Evolutionary conservation across 129 eudicot species (phyloP).

Genomic region (Flaveria sonorensis): DNA sequence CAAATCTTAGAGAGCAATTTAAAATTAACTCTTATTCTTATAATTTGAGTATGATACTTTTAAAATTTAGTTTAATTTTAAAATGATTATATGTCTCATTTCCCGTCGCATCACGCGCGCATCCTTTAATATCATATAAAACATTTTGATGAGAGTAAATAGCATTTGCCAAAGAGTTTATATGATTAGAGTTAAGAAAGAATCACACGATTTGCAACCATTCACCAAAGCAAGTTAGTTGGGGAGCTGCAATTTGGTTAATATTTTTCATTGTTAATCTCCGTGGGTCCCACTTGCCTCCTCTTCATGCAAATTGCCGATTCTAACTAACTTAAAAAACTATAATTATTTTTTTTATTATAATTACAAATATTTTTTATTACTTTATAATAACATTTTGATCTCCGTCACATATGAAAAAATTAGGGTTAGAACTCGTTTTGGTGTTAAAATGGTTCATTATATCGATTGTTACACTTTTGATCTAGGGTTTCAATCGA

Average conservation of each 20-base stretch:
- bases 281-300: conserved; percentile 36
- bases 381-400: no score
- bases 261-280: conserved; percentile 31
- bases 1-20: no score
- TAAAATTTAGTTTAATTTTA: no score
- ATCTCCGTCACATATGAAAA: no score
- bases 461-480: no score
- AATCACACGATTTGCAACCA: conserved; percentile 36
- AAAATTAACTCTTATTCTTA: no score
- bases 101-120: no score
- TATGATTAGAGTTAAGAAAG: conserved; percentile 8
- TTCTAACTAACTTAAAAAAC: conserved; percentile 45
- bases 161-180: not conserved
- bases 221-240: conserved; percentile 40
- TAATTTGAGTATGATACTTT: no score
- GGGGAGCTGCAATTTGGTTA: conserved; percentile 40
- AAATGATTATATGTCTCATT: no score
- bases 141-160: not conserved
- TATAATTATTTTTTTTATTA: not conserved
- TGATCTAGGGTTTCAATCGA: no score
- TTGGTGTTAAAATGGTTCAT: no score
- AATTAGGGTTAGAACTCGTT: no score
- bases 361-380: not conserved
- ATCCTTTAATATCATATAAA: not conserved
- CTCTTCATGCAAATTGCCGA: conserved; percentile 59